Evolutionary conservation across 306 rosid genomes (phyloP).

Genomic region (Parietaria judaica): DNA sequence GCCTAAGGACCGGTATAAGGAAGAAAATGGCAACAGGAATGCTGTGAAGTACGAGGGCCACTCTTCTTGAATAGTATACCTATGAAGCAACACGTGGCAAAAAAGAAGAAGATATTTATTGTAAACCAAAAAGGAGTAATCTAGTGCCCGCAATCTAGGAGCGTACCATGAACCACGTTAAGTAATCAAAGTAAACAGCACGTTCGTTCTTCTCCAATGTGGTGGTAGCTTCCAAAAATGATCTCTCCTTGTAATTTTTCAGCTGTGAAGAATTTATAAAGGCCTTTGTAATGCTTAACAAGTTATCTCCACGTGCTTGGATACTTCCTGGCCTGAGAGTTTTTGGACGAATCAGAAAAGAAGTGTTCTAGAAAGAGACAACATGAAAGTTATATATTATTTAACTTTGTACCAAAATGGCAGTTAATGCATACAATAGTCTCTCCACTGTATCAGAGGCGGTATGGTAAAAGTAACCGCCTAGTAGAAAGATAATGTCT

Average conservation of each 20-base stretch:
- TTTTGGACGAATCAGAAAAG: constrained; percentile 37
- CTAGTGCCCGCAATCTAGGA: constrained; percentile 18
- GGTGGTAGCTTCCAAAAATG: constrained; percentile 31
- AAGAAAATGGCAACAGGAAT: constrained; percentile 65
- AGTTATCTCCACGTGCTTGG: constrained; percentile 98
- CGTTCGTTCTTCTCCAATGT: constrained; percentile 39
- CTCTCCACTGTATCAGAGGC: constrained; percentile 89
- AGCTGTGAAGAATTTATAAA: constrained; percentile 71
- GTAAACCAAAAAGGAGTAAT: constrained; percentile 18
- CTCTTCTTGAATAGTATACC: constrained; percentile 75
- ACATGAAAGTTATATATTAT: constrained; percentile 25
- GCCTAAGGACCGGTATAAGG: constrained; percentile 35
- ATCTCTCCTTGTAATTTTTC: constrained; percentile 41
- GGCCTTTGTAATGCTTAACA: constrained; percentile 73
- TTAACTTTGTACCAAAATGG: constrained; percentile 40
- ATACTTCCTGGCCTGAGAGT: constrained; percentile 88
- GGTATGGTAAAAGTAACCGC: constrained; percentile 98
- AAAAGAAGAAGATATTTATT: constrained; percentile 15
- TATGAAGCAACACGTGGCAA: constrained; percentile 31
- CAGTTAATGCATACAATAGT: constrained; percentile 69
- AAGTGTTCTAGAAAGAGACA: constrained; percentile 25
- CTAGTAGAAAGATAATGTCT: constrained; percentile 91
- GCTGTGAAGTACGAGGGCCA: constrained; percentile 73
- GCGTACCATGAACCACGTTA: constrained; percentile 88
- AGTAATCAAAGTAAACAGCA: constrained; percentile 89